Base-by-base conservation (phyloP, 768 basidiomycete genomes). In the Rhodosporidiobolus odoratus region DNA sequence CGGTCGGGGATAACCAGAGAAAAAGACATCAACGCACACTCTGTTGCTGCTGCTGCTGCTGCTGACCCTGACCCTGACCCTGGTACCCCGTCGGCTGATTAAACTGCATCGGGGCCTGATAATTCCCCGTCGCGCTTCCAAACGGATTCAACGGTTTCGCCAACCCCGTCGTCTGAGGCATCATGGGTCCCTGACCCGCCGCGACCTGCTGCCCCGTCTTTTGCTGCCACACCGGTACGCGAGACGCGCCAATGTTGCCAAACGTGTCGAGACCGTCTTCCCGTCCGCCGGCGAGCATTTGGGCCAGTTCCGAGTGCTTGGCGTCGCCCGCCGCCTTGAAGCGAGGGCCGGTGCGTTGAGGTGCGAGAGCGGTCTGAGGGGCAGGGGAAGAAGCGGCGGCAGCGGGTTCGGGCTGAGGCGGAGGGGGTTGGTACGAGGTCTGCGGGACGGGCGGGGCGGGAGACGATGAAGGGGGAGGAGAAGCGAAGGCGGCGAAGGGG, bases 251-350 rank as follows among this genome's bases (percentile, higher is more conserved):
- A 40, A 86, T 76, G 79, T 98, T 99, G 60, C 95, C 95, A 78
- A 97, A 76, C 62, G 95, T 95, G 80, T 99, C 96, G 78, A 89
- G 83, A 2, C 96, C 95, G 75, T 91, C 92, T 66, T 96, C 94
- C n/a, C 67, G 45, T 35, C 83, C 79, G 54, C 90, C 91, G 10
- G 91, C 94, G 72, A 97, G 87, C 75, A 97, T 80, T 62, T 80
- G 82, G 4, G 94, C 93, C 62, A 99, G 85, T 45, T 88, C 85
- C 21, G 86, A 78, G 77, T 91, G 84, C 66, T 86, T 85, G 70
- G 89, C 86, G 78, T 95, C 91, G 62, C 81, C 80, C 59, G 76
- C 47, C 9, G 65, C 65, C 19, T 61, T 53, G 65, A 58, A 66
- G 13, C 69, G 59, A 37, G 48, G 47, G 21, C 69, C 69, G 34